Percentiles rank a stretch among this genome's conserved stretches.
Conservation (phyloP, 495 filamentous ascomycete genomes). For the Aspergillus conjunctus region DNA sequence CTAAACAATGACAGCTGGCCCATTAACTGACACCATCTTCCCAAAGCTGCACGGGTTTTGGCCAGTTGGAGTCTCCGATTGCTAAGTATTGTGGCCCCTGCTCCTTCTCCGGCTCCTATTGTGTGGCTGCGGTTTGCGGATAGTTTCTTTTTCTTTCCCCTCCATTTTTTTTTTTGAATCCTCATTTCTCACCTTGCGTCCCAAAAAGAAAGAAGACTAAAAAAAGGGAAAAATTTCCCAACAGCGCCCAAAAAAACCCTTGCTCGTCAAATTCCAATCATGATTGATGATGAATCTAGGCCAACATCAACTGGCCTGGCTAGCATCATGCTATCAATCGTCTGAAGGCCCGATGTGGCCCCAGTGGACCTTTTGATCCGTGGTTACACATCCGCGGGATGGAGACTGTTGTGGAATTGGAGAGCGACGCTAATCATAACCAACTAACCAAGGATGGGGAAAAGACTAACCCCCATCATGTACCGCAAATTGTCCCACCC, state of each 20-base stretch:
- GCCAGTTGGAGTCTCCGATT: conserved; percentile 18
- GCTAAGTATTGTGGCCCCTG: conserved; percentile 5
- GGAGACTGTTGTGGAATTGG: neutral
- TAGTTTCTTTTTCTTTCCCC: neutral
- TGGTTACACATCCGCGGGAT: conserved; percentile 19
- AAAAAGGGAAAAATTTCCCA: no score
- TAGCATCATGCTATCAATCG: neutral
- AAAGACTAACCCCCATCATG: neutral
- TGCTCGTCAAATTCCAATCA: no score
- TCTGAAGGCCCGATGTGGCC: neutral
- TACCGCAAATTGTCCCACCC: conserved; percentile 6
- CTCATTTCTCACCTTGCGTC: neutral
- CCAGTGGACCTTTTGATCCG: conserved; percentile 1
- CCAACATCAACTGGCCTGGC: neutral
- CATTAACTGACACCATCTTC: neutral
- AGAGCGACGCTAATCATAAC: neutral
- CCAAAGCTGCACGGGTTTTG: conserved; percentile 5
- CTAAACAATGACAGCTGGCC: neutral
- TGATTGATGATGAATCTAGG: no score
- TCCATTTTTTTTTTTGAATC: neutral
- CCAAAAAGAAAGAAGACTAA: no score
- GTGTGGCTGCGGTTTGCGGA: conserved; percentile 1
- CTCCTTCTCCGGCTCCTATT: conserved; percentile 5
- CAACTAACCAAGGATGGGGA: neutral
- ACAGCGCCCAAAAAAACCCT: no score